Percentiles rank a stretch among this genome's conserved stretches.
Conservation (phyloP, 306 rosid species). For the Ammopiptanthus mongolicus region DNA sequence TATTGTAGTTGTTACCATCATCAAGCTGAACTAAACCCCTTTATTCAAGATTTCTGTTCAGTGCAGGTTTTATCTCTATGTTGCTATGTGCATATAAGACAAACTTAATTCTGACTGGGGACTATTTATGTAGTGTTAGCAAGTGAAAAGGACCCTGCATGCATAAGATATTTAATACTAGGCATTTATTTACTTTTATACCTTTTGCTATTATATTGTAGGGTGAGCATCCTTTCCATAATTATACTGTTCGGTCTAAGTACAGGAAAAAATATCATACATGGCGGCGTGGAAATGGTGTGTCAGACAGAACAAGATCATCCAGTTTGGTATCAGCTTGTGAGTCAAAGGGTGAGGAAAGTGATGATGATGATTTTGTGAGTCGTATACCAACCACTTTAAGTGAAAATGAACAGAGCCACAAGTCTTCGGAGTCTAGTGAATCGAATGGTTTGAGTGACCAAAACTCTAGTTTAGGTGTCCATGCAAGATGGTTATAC, state of each 20-base stretch:
- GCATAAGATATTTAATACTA: neutral
- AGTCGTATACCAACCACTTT: constrained; percentile 11
- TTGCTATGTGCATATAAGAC: neutral
- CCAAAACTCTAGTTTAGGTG: constrained; percentile 27
- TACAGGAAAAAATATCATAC: constrained; percentile 46
- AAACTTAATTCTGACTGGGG: neutral
- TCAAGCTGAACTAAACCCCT: neutral
- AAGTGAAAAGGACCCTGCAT: neutral
- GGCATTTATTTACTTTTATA: neutral
- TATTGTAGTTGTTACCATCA: neutral
- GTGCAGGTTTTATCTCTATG: neutral
- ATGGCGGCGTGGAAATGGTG: constrained; percentile 28
- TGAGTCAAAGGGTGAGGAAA: constrained; percentile 44
- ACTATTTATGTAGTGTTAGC: neutral
- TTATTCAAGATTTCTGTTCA: neutral
- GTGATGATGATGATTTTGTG: constrained; percentile 40
- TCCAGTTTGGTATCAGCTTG: constrained; percentile 17
- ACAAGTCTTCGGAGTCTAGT: constrained; percentile 18
- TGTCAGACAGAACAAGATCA: constrained; percentile 19
- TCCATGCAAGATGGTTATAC: constrained; percentile 70
- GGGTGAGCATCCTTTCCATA: constrained; percentile 96
- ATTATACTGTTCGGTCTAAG: constrained; percentile 76
- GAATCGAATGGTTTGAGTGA: constrained; percentile 19
- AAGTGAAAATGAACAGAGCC: constrained; percentile 17
- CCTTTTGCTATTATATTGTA: constrained; percentile 31